These are phyloP conservation scores for Leptomonas pyrrhocoris DNA, from an alignment of 208 protist species.

Conservation along the genomic window DNA sequence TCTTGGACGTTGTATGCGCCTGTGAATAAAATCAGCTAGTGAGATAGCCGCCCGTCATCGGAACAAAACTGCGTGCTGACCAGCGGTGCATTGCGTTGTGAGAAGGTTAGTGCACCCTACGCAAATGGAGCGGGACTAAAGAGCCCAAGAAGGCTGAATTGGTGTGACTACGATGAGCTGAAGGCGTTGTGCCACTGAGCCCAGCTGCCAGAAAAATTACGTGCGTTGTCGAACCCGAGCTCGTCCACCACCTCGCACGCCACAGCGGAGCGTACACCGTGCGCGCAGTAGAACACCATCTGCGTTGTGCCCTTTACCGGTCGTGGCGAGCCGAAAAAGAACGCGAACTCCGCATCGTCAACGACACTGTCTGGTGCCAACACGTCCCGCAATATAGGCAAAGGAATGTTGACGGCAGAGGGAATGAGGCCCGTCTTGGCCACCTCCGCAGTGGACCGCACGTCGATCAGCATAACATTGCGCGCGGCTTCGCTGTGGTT, in stretches of 20 bases:
- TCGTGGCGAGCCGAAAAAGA: slow-evolving; percentile 48
- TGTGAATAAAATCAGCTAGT: too few relatives aligned
- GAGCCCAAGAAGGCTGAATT: not conserved
- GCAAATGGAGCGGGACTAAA: not conserved
- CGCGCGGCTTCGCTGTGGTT: slow-evolving; percentile 17
- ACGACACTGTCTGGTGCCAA: slow-evolving; percentile 42
- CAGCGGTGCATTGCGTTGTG: too few relatives aligned
- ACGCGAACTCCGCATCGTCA: slow-evolving; percentile 55
- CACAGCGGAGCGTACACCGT: slow-evolving; percentile 66
- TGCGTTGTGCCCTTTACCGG: slow-evolving; percentile 44
- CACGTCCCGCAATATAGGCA: slow-evolving; percentile 53
- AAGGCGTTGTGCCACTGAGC: slow-evolving; percentile 53
- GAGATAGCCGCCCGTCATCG: too few relatives aligned
- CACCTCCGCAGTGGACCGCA: slow-evolving; percentile 78
- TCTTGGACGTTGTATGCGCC: too few relatives aligned
- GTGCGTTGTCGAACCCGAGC: slow-evolving; percentile 52
- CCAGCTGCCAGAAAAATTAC: slow-evolving; percentile 72
- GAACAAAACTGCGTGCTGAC: too few relatives aligned
- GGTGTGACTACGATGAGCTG: not conserved
- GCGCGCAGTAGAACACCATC: slow-evolving; percentile 79
- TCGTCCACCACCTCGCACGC: slow-evolving; percentile 69
- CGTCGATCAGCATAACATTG: slow-evolving; percentile 64
- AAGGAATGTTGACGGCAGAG: slow-evolving; percentile 67
- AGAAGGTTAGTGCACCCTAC: too few relatives aligned
- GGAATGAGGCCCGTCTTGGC: slow-evolving; percentile 69